These are phyloP conservation scores for Psilocybe azurescens DNA, from an alignment of 768 basidiomycete species.

Conservation along the genomic window DNA sequence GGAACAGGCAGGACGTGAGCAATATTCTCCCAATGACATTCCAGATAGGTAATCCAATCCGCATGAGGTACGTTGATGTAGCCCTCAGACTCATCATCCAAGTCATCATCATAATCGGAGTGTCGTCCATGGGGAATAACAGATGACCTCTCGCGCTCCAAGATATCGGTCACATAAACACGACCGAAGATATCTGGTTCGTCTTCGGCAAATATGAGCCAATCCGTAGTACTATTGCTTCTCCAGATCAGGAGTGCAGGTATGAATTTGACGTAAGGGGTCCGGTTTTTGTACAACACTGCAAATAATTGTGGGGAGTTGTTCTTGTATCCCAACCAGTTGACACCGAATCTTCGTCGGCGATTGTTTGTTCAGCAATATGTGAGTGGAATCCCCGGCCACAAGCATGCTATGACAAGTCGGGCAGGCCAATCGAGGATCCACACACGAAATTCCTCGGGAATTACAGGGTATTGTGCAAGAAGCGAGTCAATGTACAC, in stretches of 20 bases:
- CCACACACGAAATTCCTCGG: conserved; percentile 13
- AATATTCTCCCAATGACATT: not conserved
- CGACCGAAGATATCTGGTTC: not conserved
- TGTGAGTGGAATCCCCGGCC: conserved; percentile 10
- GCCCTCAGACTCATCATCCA: not conserved
- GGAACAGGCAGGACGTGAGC: too few species aligned
- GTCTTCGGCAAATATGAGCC: not conserved
- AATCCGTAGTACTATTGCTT: not conserved
- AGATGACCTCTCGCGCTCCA: not conserved
- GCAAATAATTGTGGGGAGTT: not conserved
- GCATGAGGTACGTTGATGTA: not conserved
- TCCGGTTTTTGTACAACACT: not conserved
- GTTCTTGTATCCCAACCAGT: not conserved
- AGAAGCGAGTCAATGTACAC: conserved; percentile 4
- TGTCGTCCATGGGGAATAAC: not conserved
- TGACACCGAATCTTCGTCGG: not conserved
- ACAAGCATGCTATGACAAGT: not conserved
- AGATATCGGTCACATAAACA: not conserved
- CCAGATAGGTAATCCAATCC: conserved; percentile 7
- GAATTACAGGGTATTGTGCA: not conserved
- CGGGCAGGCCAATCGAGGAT: conserved; percentile 13
- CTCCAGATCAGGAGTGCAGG: conserved; percentile 11
- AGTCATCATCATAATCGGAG: not conserved
- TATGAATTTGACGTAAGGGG: not conserved
- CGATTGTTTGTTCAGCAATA: not conserved